phyloP scores from a whole-genome alignment of 225 moss, liverwort and hornwort species.

The Climacium dendroides region DNA sequence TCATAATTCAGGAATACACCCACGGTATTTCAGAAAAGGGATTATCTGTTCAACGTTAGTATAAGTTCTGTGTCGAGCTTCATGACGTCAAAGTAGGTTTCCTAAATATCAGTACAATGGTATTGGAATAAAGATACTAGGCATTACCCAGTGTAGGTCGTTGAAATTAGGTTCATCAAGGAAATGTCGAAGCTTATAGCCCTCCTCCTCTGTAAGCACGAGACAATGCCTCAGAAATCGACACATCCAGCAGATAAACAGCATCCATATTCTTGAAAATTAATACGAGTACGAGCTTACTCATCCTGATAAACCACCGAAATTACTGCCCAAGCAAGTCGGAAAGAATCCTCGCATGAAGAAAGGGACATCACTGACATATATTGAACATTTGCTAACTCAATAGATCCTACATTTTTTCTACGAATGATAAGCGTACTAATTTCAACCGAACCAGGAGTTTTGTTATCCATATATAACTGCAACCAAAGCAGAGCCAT shows the following conservation, averaged over 20 bases:
- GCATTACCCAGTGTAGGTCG: slow-evolving; percentile 90
- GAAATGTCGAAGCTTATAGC: slow-evolving; percentile 49
- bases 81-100: background rate
- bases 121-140: background rate
- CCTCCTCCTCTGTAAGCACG: slow-evolving; percentile 60
- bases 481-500: background rate
- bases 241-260: background rate
- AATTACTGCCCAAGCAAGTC: background rate
- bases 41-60: background rate
- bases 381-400: background rate
- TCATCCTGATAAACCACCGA: background rate
- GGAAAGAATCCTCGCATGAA: background rate
- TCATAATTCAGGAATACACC: background rate
- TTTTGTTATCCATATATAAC: background rate
- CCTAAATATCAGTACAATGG: background rate
- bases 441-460: background rate
- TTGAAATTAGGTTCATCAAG: slow-evolving; percentile 75
- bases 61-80: background rate
- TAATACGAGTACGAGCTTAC: background rate
- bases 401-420: background rate
- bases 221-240: background rate
- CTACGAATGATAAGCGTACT: background rate
- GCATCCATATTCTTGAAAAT: background rate
- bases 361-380: background rate
- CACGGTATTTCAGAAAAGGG: background rate